Conservation (phyloP, 2,329 filamentous ascomycete genomes). For the Juglanconis oblonga region DNA sequence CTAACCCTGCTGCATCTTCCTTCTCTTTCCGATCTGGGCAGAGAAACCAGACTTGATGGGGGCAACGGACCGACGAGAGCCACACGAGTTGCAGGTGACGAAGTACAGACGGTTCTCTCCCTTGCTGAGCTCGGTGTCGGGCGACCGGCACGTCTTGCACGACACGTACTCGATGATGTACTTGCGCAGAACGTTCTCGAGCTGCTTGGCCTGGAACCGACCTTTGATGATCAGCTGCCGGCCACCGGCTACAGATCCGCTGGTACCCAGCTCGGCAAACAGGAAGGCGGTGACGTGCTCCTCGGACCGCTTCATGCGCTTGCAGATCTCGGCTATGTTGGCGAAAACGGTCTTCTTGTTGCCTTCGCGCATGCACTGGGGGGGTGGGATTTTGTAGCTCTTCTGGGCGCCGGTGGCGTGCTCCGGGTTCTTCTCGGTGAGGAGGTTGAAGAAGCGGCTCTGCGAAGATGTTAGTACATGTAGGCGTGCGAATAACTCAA, state of each 20-base stretch:
- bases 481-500: background rate
- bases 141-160: slow-evolving; percentile 95
- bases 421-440: slow-evolving; percentile 95
- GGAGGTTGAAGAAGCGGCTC: slow-evolving; percentile 84
- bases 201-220: slow-evolving; percentile 99
- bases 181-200: slow-evolving; percentile 93
- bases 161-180: slow-evolving; percentile 97
- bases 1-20: slow-evolving; percentile 80
- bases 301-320: slow-evolving; percentile 98
- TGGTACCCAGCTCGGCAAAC: slow-evolving; percentile 97
- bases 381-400: slow-evolving; percentile 98
- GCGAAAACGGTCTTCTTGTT: slow-evolving; percentile 99
- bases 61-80: slow-evolving; percentile 81
- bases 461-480: slow-evolving; percentile 1
- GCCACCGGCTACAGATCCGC: slow-evolving; percentile 89
- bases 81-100: slow-evolving; percentile 91
- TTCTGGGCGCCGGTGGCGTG: slow-evolving; percentile 83
- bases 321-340: slow-evolving; percentile 98
- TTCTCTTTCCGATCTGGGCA: slow-evolving; percentile 97
- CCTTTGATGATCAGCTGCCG: slow-evolving; percentile 97
- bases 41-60: slow-evolving; percentile 99
- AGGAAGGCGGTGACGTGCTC: slow-evolving; percentile 97
- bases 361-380: slow-evolving; percentile 98
- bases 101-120: slow-evolving; percentile 99
- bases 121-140: slow-evolving; percentile 95